These are phyloP conservation scores for Tetracentron sinense DNA, from an alignment of 164 flowering plant genomes.

Conservation along the genomic window DNA sequence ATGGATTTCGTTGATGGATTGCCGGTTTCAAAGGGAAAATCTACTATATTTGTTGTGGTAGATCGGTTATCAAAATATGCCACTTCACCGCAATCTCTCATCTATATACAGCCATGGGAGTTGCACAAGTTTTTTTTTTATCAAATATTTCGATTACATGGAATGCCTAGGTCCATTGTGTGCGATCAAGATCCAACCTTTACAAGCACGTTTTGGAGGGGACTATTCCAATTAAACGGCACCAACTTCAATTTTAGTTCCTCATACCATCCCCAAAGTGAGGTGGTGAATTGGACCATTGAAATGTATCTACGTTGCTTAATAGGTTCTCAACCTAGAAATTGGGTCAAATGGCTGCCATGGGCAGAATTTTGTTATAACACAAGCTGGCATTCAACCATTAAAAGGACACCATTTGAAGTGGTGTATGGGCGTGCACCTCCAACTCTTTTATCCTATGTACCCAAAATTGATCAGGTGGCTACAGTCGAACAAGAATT, in stretches of 20 bases:
- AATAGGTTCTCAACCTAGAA: background rate
- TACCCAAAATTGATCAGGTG: background rate
- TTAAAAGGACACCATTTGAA: constrained; percentile 1
- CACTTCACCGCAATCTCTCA: constrained; percentile 22
- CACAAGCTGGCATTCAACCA: constrained; percentile 3
- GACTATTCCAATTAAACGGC: constrained; percentile 13
- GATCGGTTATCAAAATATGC: constrained; percentile 14
- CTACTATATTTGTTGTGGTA: constrained; percentile 17
- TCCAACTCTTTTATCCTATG: background rate
- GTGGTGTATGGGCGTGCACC: constrained; percentile 1
- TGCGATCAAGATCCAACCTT: too few species aligned
- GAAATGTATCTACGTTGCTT: too few species aligned
- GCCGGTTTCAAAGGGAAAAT: background rate
- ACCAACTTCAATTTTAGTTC: constrained; percentile 7
- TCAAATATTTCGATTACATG: constrained; percentile 16
- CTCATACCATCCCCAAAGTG: too few species aligned
- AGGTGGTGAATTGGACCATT: too few species aligned
- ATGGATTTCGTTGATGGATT: constrained; percentile 9
- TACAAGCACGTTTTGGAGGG: constrained; percentile 21
- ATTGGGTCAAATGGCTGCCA: constrained; percentile 10
- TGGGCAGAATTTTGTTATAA: too few species aligned
- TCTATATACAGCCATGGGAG: too few species aligned
- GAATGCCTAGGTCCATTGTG: constrained; percentile 11
- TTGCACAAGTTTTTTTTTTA: too few species aligned
- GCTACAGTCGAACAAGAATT: background rate